These are phyloP conservation scores for Cyberlindnera petersonii DNA, from an alignment of 805 yeast species.

Conservation along the genomic window DNA sequence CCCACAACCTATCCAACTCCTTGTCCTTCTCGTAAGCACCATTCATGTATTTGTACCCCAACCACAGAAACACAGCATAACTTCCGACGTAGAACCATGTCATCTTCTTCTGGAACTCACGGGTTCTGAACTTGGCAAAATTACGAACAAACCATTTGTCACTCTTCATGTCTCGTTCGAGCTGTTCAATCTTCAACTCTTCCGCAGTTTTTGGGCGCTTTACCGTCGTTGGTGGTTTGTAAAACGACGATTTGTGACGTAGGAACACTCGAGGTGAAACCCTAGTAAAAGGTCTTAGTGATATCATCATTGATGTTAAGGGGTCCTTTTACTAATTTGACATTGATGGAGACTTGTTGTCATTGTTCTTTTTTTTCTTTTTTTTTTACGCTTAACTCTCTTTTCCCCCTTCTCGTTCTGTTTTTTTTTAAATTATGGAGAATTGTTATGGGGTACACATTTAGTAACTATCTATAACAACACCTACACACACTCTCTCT, in stretches of 20 bases:
- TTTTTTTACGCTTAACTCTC: no score
- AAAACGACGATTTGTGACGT: slow-evolving; percentile 19
- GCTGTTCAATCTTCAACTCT: slow-evolving; percentile 30
- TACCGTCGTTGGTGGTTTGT: slow-evolving; percentile 22
- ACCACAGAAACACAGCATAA: slow-evolving; percentile 50
- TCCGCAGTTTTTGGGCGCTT: slow-evolving; percentile 29
- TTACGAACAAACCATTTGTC: slow-evolving; percentile 39
- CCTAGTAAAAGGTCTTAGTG: background rate
- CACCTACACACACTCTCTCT: no score
- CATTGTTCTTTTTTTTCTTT: background rate
- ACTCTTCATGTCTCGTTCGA: slow-evolving; percentile 34
- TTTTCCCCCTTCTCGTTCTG: no score
- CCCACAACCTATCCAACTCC: slow-evolving; percentile 44
- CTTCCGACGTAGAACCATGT: slow-evolving; percentile 62
- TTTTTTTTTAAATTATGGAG: background rate
- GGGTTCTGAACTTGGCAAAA: slow-evolving; percentile 52
- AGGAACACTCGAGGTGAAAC: background rate
- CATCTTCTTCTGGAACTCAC: slow-evolving; percentile 56
- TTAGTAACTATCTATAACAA: no score
- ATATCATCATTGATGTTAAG: no score
- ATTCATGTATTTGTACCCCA: slow-evolving; percentile 63
- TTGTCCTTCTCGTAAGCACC: slow-evolving; percentile 63
- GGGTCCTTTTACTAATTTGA: no score
- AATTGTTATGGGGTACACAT: no score
- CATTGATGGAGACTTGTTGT: no score